A percentile compares a stretch with the other conserved stretches of the same genome.
phyloP scores from a whole-genome alignment of 805 yeast species.

The Starmerella floris region DNA sequence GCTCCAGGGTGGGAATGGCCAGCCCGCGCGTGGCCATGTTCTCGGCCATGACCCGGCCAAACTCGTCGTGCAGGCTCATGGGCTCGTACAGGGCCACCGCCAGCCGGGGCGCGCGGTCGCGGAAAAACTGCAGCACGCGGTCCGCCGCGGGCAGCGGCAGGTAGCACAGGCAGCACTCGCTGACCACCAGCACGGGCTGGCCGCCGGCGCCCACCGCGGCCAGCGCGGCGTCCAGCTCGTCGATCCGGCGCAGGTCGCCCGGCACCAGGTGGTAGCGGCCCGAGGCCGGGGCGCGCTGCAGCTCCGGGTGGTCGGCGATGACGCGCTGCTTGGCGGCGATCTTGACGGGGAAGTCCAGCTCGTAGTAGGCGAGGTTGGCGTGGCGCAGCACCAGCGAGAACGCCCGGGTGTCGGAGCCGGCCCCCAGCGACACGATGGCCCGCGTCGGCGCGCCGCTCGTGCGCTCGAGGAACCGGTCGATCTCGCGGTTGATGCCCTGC shows the following conservation, averaged over 20 bases:
- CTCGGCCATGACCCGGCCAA: constrained; percentile 55
- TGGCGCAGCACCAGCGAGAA: constrained; percentile 36
- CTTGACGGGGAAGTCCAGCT: constrained; percentile 50
- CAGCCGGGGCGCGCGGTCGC: constrained; percentile 22
- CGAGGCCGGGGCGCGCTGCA: constrained; percentile 21
- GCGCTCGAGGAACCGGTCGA: constrained; percentile 29
- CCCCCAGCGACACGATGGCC: constrained; percentile 58
- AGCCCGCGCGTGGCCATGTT: constrained; percentile 52
- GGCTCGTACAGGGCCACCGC: constrained; percentile 53
- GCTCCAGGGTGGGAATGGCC: constrained; percentile 42
- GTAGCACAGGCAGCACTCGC: constrained; percentile 71
- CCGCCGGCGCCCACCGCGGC: background rate
- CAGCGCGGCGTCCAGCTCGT: constrained; percentile 17
- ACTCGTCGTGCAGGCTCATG: constrained; percentile 44
- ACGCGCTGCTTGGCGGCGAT: constrained; percentile 39
- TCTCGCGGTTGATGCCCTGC: constrained; percentile 32
- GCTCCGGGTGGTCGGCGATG: constrained; percentile 28
- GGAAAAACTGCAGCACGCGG: constrained; percentile 35
- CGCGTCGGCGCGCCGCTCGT: constrained; percentile 15
- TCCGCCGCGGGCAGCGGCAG: constrained; percentile 39
- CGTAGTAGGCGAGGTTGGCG: constrained; percentile 35
- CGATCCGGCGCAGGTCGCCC: constrained; percentile 38
- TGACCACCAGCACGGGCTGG: constrained; percentile 47
- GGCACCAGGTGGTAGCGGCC: constrained; percentile 41
- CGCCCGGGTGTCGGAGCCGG: constrained; percentile 66